Evolutionary conservation across 176 grass and related monocot species (phyloP).

Genomic region (Pontederia crassipes): DNA sequence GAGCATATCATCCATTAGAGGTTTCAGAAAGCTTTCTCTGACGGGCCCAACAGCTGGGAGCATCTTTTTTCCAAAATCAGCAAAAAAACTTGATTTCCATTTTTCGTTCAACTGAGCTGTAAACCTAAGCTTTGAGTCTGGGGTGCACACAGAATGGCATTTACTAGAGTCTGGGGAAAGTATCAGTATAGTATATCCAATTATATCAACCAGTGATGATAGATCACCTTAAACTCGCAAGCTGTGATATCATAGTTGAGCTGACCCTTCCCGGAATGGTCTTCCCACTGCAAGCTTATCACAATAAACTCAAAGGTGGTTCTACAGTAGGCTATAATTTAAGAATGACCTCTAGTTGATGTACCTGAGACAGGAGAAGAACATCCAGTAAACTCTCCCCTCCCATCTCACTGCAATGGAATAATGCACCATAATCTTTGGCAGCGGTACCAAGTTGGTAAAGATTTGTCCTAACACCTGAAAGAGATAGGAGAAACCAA

Average conservation of each 20-base stretch:
- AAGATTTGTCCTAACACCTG: constrained; percentile 4
- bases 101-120: constrained; percentile 62
- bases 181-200: background rate
- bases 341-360: background rate
- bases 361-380: constrained; percentile 6
- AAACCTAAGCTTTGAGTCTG: no score
- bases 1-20: constrained; percentile 39
- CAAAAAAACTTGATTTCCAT: constrained; percentile 28
- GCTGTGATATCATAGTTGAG: constrained; percentile 54
- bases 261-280: constrained; percentile 27
- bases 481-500: background rate
- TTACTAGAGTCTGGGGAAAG: background rate
- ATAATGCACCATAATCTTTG: background rate
- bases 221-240: constrained; percentile 51
- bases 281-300: constrained; percentile 45
- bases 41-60: constrained; percentile 5
- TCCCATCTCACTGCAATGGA: background rate
- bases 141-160: constrained; percentile 10
- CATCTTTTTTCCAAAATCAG: constrained; percentile 25
- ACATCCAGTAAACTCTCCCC: constrained; percentile 3
- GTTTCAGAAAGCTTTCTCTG: constrained; percentile 27
- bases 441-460: constrained; percentile 1
- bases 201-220: background rate
- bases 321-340: background rate
- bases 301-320: constrained; percentile 11